phyloP scores from a whole-genome alignment of 2,329 filamentous ascomycete species.

The Huntiella savannae region DNA sequence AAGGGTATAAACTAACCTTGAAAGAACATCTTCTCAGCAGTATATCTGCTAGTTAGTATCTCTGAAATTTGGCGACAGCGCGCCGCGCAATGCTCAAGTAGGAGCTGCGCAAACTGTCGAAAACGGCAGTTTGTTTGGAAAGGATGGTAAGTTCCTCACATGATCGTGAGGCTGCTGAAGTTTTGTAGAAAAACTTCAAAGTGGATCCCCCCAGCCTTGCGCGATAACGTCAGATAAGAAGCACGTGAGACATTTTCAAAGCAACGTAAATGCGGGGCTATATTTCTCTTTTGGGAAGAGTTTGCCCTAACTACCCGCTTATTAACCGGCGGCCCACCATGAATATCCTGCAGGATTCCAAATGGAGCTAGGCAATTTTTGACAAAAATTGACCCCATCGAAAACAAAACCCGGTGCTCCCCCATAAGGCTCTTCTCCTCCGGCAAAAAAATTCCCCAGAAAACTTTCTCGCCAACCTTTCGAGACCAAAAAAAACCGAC shows the following conservation, averaged over 20 bases:
- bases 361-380: conserved; percentile 7
- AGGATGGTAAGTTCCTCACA: background rate
- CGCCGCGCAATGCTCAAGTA: too few relatives aligned
- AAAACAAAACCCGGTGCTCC: background rate
- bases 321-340: conserved; percentile 24
- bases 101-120: background rate
- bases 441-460: conserved; percentile 9
- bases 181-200: conserved; percentile 3
- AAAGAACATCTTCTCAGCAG: background rate
- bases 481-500: conserved; percentile 24
- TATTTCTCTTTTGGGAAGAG: background rate
- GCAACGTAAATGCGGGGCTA: background rate
- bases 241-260: conserved; percentile 3
- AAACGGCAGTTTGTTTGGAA: conserved; percentile 1
- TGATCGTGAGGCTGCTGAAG: conserved; percentile 1
- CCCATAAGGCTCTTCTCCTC: too few relatives aligned
- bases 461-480: conserved; percentile 11
- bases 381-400: background rate
- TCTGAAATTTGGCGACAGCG: too few relatives aligned
- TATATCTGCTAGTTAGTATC: too few relatives aligned
- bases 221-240: too few relatives aligned
- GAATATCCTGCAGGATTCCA: too few relatives aligned
- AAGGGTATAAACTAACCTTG: conserved; percentile 8
- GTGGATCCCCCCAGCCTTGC: conserved; percentile 9
- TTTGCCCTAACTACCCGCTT: conserved; percentile 21